phyloP scores from a whole-genome alignment of 2,329 filamentous ascomycete genomes.

The Fusarium albosuccineum region DNA sequence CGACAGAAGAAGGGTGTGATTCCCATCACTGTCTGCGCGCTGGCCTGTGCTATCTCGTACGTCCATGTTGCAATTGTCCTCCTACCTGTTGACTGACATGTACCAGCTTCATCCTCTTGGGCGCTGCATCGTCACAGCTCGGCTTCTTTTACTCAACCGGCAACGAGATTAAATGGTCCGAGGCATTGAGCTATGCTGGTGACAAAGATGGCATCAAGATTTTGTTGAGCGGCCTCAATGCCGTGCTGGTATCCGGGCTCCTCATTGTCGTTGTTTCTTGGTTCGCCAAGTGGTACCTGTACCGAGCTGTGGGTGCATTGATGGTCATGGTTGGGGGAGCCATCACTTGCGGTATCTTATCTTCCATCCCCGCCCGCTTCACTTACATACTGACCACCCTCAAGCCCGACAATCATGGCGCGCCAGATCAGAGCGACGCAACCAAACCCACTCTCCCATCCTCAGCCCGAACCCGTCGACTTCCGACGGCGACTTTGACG shows the following conservation, averaged over 20 bases:
- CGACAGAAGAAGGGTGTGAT: constrained; percentile 44
- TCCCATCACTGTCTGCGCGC: constrained; percentile 37
- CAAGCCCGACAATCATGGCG: constrained; percentile 32
- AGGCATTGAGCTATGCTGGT: constrained; percentile 47
- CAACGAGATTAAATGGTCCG: constrained; percentile 50
- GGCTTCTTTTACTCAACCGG: constrained; percentile 51
- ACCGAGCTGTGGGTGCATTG: constrained; percentile 39
- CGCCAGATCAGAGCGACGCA: constrained; percentile 8
- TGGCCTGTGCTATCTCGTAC: constrained; percentile 46
- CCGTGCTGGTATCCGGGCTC: constrained; percentile 41
- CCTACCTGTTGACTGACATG: neutral
- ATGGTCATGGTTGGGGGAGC: constrained; percentile 37
- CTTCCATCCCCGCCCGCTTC: neutral
- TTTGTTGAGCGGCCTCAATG: constrained; percentile 46
- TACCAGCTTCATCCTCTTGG: constrained; percentile 45
- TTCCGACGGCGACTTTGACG: constrained; percentile 30
- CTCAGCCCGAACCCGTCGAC: constrained; percentile 24
- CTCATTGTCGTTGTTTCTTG: constrained; percentile 43
- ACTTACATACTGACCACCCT: constrained; percentile 8
- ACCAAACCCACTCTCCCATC: constrained; percentile 12
- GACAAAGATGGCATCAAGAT: constrained; percentile 51
- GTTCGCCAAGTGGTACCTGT: constrained; percentile 43
- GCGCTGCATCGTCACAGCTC: constrained; percentile 49
- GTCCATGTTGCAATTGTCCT: constrained; percentile 9
- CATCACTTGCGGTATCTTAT: constrained; percentile 40